Evolutionary conservation across 345 rosid species (phyloP), one percentile per base, ranked within the genome.

Genomic region (Adansonia digitata): DNA sequence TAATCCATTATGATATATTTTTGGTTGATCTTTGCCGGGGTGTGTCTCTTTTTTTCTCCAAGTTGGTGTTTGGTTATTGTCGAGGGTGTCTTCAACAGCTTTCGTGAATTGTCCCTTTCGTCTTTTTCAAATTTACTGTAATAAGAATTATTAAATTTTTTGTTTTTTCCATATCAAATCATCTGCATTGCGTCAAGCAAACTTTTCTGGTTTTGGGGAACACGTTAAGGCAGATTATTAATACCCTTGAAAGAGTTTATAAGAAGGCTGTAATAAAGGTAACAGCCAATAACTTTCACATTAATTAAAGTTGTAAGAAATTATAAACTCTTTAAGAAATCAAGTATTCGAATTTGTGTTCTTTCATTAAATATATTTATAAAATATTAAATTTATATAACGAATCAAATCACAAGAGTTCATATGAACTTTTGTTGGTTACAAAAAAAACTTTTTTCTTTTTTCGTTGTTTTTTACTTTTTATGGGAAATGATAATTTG

Each of bases 251-350:
- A 64, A 64, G 4, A 5, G 49, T 35, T 34, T 5, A 18, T 35
- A n/a, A n/a, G n/a, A 17, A 18, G 13, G 66, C 24, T 0, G 86
- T 75, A 4, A 72, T 73, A 17, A 90, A 90, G 24, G 95, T 90
- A 48, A 90, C 45, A 27, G 51, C 66, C 3, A 94, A 85, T 45
- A 88, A 40, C 45, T 40, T 40, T 1, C 45, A 10, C 3, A 7
- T 42, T 7, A 42, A 42, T 42, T 42, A n/a, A n/a, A n/a, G n/a
- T n/a, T n/a, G n/a, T n/a, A n/a, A n/a, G n/a, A n/a, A n/a, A n/a
- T n/a, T n/a, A n/a, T n/a, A n/a, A n/a, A n/a, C n/a, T n/a, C n/a
- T n/a, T n/a, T n/a, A n/a, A n/a, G n/a, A n/a, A n/a, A n/a, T n/a
- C n/a, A n/a, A n/a, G n/a, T n/a, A n/a, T n/a, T n/a, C n/a, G n/a